Conservation (phyloP, 1,139 yeast genomes). For the Geotrichum bryndzae region DNA sequence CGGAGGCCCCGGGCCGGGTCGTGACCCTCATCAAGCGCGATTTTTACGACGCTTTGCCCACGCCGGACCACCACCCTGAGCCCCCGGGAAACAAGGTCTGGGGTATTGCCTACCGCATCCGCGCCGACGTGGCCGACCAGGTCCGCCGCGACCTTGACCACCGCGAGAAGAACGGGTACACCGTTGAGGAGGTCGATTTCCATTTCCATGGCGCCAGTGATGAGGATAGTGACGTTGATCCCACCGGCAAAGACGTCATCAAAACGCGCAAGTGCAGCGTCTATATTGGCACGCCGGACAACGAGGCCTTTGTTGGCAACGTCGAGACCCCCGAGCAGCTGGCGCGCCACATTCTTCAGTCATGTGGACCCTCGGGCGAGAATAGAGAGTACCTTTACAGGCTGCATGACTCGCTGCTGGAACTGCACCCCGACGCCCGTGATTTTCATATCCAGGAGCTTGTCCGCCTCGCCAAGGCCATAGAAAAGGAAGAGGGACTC, state of each 20-base stretch:
- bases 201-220: conserved; percentile 39
- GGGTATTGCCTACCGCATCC: conserved; percentile 85
- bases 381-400: conserved; percentile 64
- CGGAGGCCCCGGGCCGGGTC: conserved; percentile 78
- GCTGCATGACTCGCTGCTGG: conserved; percentile 39
- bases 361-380: conserved; percentile 76
- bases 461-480: conserved; percentile 26
- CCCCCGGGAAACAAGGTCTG: conserved; percentile 50
- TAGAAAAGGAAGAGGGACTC: conserved; percentile 1
- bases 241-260: conserved; percentile 22
- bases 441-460: conserved; percentile 38
- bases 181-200: conserved; percentile 64
- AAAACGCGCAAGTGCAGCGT: conserved; percentile 44
- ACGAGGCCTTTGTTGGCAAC: conserved; percentile 80
- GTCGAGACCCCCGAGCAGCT: conserved; percentile 48
- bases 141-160: conserved; percentile 67
- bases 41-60: conserved; percentile 42
- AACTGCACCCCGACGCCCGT: conserved; percentile 39
- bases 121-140: conserved; percentile 52
- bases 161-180: conserved; percentile 86
- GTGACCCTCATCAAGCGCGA: conserved; percentile 61
- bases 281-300: conserved; percentile 77
- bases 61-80: conserved; percentile 40
- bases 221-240: conserved; percentile 23
- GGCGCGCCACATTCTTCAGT: conserved; percentile 50